A percentile compares a stretch with the other conserved stretches of the same genome.
Evolutionary conservation across 495 filamentous ascomycete genomes (phyloP).

Genomic region (Lepraria neglecta): DNA sequence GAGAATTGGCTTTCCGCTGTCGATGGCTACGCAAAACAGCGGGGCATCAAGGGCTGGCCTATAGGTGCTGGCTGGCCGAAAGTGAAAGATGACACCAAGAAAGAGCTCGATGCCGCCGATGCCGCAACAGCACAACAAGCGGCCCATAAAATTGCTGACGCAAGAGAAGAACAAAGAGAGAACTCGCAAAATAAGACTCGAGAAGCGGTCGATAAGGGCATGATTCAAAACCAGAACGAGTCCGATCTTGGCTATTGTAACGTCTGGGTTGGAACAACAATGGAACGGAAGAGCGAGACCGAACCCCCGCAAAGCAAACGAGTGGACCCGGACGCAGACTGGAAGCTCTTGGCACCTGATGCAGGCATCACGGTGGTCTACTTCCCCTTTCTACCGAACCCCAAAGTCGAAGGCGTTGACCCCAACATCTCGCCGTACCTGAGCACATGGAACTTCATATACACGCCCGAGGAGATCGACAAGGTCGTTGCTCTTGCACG

Average conservation of each 20-base stretch:
- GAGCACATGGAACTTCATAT: slow-evolving; percentile 96
- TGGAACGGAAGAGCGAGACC: slow-evolving; percentile 54
- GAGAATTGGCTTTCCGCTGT: slow-evolving; percentile 91
- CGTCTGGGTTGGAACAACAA: slow-evolving; percentile 82
- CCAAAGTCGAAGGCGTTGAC: slow-evolving; percentile 68
- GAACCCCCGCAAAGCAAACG: slow-evolving; percentile 63
- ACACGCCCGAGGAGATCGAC: slow-evolving; percentile 80
- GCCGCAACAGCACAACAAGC: slow-evolving; percentile 53
- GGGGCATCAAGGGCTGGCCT: slow-evolving; percentile 89
- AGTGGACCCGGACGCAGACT: slow-evolving; percentile 52
- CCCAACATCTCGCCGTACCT: slow-evolving; percentile 76
- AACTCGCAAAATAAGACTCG: slow-evolving; percentile 18
- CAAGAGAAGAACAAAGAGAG: slow-evolving; percentile 41
- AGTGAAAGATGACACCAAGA: slow-evolving; percentile 46
- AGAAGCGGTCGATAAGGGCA: slow-evolving; percentile 26
- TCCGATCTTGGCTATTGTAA: slow-evolving; percentile 80
- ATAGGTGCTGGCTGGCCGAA: slow-evolving; percentile 86
- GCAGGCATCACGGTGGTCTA: slow-evolving; percentile 88
- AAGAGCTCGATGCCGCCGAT: slow-evolving; percentile 63
- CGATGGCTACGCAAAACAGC: slow-evolving; percentile 84
- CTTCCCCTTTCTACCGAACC: slow-evolving; percentile 81
- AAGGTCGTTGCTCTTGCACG: slow-evolving; percentile 70
- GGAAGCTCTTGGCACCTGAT: slow-evolving; percentile 65
- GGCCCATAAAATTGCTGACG: slow-evolving; percentile 55
- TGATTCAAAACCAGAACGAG: slow-evolving; percentile 27